Evolutionary conservation across 306 rosid species (phyloP).

Genomic region (Vigna mungo): DNA sequence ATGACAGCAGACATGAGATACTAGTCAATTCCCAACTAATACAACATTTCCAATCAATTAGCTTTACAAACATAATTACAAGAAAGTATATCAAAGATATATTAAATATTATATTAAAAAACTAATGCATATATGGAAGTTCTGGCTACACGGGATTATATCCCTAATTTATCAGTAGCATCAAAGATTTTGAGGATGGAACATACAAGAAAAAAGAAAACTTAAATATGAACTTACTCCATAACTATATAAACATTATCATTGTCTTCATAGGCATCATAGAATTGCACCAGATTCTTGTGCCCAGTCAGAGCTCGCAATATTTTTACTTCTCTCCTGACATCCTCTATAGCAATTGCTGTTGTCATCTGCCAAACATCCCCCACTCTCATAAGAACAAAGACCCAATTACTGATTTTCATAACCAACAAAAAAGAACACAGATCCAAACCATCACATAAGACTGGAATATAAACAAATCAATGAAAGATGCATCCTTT

Average conservation of each 20-base stretch:
- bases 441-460: constrained; percentile 18
- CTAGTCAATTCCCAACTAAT: constrained; percentile 20
- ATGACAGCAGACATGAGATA: constrained; percentile 41
- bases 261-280: constrained; percentile 84
- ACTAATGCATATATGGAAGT: not conserved
- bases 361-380: constrained; percentile 82
- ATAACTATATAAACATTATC: constrained; percentile 78
- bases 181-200: constrained; percentile 11
- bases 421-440: constrained; percentile 31
- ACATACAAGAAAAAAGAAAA: not conserved
- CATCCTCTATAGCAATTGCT: constrained; percentile 84
- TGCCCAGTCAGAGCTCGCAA: constrained; percentile 81
- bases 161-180: constrained; percentile 8
- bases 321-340: constrained; percentile 89
- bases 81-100: not conserved
- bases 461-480: constrained; percentile 36
- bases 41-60: constrained; percentile 36
- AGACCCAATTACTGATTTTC: constrained; percentile 24
- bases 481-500: constrained; percentile 8
- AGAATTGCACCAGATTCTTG: constrained; percentile 79
- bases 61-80: not conserved
- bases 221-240: constrained; percentile 73
- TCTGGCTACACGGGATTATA: not conserved
- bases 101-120: not conserved
- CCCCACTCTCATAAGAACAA: constrained; percentile 43